Conservation (phyloP, 140 eudicot species). For the Oenanthe javanica region DNA sequence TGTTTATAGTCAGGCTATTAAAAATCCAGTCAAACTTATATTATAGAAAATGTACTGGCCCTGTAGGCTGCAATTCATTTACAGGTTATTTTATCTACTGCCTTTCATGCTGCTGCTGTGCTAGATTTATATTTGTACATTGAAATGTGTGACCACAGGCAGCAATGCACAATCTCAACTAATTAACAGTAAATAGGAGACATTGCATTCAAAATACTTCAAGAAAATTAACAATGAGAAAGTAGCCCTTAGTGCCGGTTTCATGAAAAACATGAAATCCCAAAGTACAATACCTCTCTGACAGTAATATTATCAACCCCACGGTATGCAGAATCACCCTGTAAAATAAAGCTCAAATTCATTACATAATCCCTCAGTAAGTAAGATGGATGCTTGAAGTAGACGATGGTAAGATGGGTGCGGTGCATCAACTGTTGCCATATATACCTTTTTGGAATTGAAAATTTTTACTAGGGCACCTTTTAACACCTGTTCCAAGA, state of each 20-base stretch:
- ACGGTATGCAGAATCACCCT: conserved; percentile 29
- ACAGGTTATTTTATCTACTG: background rate
- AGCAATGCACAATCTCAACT: background rate
- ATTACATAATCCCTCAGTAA: background rate
- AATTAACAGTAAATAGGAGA: background rate
- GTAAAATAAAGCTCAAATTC: conserved; percentile 13
- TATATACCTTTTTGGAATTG: conserved; percentile 43
- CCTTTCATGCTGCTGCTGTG: background rate
- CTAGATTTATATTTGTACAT: background rate
- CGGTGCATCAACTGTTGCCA: conserved; percentile 1
- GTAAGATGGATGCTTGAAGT: background rate
- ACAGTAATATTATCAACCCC: conserved; percentile 27
- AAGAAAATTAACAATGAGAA: background rate
- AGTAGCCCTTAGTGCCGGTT: background rate
- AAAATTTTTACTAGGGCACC: conserved; percentile 53
- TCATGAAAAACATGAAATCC: no score
- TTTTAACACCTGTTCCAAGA: conserved; percentile 44
- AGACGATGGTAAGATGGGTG: conserved; percentile 3
- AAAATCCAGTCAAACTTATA: background rate
- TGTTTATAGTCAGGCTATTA: background rate
- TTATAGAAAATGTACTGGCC: background rate
- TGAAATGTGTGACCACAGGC: background rate
- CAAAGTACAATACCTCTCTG: conserved; percentile 35
- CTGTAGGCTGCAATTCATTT: background rate
- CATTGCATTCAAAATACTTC: background rate